These are phyloP conservation scores for Monosporozyma yasuniensis DNA, from an alignment of 805 yeast genomes.

Conservation along the genomic window DNA sequence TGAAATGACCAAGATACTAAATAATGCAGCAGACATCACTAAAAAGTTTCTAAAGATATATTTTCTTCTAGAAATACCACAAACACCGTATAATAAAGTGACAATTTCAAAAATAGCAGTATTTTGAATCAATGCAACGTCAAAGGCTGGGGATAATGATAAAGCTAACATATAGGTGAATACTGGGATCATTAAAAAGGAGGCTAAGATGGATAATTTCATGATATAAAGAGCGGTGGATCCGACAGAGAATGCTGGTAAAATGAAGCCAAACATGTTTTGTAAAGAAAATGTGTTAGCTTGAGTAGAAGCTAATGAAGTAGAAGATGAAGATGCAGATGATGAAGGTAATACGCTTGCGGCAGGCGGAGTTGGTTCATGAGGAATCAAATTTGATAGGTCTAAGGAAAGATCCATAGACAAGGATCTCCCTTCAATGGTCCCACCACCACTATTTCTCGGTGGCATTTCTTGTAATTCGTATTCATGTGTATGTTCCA, in stretches of 20 bases:
- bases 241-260: not conserved
- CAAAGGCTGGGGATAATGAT: slow-evolving; percentile 24
- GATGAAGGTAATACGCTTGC: not conserved
- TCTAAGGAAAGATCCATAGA: slow-evolving; percentile 3
- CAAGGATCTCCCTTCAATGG: not conserved
- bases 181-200: slow-evolving; percentile 14
- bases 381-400: slow-evolving; percentile 1
- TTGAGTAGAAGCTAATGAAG: not conserved
- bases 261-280: not conserved
- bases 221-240: slow-evolving; percentile 4
- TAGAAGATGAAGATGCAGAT: not conserved
- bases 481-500: not conserved
- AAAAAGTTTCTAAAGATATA: slow-evolving; percentile 20
- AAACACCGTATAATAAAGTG: slow-evolving; percentile 25
- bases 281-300: not conserved
- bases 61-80: slow-evolving; percentile 21
- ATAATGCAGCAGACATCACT: slow-evolving; percentile 23
- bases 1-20: slow-evolving; percentile 24
- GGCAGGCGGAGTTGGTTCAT: not conserved
- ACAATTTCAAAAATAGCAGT: slow-evolving; percentile 28
- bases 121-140: slow-evolving; percentile 23
- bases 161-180: slow-evolving; percentile 18
- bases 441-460: not conserved
- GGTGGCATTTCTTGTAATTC: not conserved
- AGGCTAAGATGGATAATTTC: slow-evolving; percentile 14